Conservation (phyloP, 2,329 filamentous ascomycete genomes). For the Fonsecaea nubica region DNA sequence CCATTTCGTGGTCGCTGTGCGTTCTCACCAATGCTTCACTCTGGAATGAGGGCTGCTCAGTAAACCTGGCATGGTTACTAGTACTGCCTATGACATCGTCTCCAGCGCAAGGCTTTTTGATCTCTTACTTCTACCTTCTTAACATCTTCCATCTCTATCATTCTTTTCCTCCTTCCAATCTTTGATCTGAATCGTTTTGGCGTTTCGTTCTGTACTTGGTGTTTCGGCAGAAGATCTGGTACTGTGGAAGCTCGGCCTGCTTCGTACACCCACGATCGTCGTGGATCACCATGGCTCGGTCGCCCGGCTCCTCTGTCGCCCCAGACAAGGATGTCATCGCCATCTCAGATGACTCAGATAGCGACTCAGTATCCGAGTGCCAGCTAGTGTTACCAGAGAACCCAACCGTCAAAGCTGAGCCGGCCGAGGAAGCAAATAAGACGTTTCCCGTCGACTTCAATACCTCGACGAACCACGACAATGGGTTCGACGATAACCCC, state of each 20-base stretch:
- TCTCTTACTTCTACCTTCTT: not conserved
- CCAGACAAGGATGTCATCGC: conserved; percentile 9
- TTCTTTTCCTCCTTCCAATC: not conserved
- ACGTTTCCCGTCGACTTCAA: not conserved
- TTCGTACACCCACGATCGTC: not conserved
- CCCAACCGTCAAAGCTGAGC: conserved; percentile 23
- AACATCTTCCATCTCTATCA: not conserved
- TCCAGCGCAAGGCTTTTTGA: not conserved
- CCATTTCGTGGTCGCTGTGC: not conserved
- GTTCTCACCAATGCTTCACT: not conserved
- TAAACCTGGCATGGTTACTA: not conserved
- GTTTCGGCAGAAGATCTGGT: not conserved
- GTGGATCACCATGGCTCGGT: conserved; percentile 15
- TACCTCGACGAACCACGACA: not conserved
- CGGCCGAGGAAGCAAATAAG: not conserved
- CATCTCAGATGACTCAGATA: conserved; percentile 28
- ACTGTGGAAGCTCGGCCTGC: not conserved
- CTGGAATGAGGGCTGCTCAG: not conserved
- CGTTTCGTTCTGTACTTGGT: not conserved
- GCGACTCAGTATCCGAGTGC: not conserved
- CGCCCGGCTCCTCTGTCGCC: not conserved
- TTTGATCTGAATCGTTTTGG: not conserved
- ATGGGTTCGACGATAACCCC: not conserved
- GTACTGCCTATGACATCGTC: not conserved
- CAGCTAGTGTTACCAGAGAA: not conserved